Percentiles rank a stretch among this genome's conserved stretches.
These are phyloP conservation scores for Calocera cornea DNA, from an alignment of 768 basidiomycete species.

Conservation along the genomic window DNA sequence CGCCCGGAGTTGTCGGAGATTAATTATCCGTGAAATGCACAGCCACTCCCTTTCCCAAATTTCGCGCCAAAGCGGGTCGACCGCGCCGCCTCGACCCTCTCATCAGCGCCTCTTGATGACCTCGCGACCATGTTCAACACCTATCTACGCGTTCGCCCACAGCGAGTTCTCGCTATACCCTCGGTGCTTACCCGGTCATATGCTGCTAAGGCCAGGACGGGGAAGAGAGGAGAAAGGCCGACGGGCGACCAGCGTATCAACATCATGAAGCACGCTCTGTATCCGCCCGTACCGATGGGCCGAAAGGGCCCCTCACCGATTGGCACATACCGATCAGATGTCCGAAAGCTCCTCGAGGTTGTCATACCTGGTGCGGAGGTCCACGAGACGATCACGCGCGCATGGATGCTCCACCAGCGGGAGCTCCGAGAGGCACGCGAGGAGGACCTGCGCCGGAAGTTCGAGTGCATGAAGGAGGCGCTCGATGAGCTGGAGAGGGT, in stretches of 20 bases:
- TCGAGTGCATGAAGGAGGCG: conserved; percentile 64
- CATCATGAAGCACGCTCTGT: conserved; percentile 63
- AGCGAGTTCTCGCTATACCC: background rate
- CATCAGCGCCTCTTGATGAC: too few relatives aligned
- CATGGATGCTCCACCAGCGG: conserved; percentile 72
- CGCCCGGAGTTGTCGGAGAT: too few relatives aligned
- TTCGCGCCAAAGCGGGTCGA: too few relatives aligned
- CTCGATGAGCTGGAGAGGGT: conserved; percentile 60
- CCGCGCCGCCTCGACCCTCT: too few relatives aligned
- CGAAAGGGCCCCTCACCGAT: conserved; percentile 53
- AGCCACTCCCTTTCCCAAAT: too few relatives aligned
- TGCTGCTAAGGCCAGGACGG: background rate
- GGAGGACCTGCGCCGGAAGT: conserved; percentile 61
- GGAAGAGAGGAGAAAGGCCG: background rate
- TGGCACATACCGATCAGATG: conserved; percentile 74
- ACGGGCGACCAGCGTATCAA: conserved; percentile 24
- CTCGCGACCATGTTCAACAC: conserved; percentile 3
- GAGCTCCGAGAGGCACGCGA: conserved; percentile 56
- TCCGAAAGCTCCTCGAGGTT: conserved; percentile 56
- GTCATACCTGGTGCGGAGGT: conserved; percentile 84
- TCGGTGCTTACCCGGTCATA: background rate
- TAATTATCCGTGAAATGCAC: too few relatives aligned
- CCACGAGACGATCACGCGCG: conserved; percentile 82
- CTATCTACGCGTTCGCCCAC: background rate
- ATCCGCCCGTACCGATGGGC: conserved; percentile 48